Evolutionary conservation across 768 basidiomycete genomes (phyloP).

Genomic region (Tricholoma furcatifolium): DNA sequence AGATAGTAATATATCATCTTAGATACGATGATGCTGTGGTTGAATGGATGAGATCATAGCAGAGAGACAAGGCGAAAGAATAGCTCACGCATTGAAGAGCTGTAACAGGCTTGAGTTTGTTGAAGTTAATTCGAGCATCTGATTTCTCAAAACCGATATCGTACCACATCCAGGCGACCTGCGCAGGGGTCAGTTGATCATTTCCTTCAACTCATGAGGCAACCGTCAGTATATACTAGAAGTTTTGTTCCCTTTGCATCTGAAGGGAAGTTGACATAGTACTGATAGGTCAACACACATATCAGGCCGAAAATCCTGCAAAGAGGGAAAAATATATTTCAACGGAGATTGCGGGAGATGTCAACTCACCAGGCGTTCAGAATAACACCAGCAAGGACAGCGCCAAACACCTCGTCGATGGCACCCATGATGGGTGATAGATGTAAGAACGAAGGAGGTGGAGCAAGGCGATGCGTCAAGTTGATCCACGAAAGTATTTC

Average conservation of each 20-base stretch:
- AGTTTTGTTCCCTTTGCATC: not conserved
- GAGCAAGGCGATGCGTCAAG: not conserved
- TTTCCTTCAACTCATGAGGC: not conserved
- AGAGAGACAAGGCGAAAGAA: not conserved
- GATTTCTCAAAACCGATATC: not conserved
- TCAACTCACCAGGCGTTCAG: not conserved
- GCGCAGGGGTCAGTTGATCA: not conserved
- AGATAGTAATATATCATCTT: slow-evolving; percentile 8
- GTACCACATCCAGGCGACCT: slow-evolving; percentile 3
- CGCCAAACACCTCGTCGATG: not conserved
- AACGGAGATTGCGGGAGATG: not conserved
- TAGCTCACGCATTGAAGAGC: slow-evolving; percentile 3
- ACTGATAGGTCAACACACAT: slow-evolving; percentile 1
- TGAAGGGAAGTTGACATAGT: slow-evolving; percentile 2
- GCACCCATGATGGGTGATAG: not conserved
- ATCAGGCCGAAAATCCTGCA: slow-evolving; percentile 1
- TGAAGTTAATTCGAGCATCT: not conserved
- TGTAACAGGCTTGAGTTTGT: not conserved
- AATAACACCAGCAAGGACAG: slow-evolving; percentile 1
- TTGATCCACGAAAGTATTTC: not conserved
- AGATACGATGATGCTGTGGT: not conserved
- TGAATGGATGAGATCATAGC: not conserved
- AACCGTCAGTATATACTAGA: not conserved
- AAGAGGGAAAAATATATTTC: too few relatives aligned
- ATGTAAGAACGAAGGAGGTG: not conserved